Base-by-base conservation (phyloP, 2,329 filamentous ascomycete genomes). In the Pseudocercospora fijiensis region DNA sequence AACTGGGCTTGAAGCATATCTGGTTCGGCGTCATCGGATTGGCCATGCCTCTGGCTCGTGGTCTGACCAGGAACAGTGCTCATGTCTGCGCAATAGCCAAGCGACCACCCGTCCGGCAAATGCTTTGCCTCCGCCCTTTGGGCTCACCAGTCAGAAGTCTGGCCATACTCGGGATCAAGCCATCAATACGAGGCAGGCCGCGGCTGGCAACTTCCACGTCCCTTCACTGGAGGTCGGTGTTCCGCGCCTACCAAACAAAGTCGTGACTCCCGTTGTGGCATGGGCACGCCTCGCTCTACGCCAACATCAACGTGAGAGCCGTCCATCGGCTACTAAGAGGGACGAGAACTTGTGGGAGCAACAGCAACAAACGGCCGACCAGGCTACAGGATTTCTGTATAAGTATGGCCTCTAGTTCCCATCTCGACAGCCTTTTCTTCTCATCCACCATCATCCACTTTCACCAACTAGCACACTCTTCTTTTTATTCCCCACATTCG, bases 401-500 rank as follows among this genome's bases (percentile, higher is more conserved):
- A 52, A 52, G 49, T 52, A 52, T 52, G 49, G 24, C 20, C 13
- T 26, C 24, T 16, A 24, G 7, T 4, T 52, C 20, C 49, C 20
- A 24, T 22, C 24, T 8, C 13, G 16, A 13, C 24, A 11, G 16
- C 20, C 24, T n/a, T 26, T 11, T 26, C 6, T 52, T 26, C 24
- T 52, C 24, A 27, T 52, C 49, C 20, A 52, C 24, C 9, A 26
- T 26, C 47, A 24, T 27, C 24, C n/a, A 47, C 18, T 22, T 51
- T 22, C 47, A 51, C n/a, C n/a, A 22, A 9, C 49, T 16, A 52
- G 20, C 10, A 52, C 20, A 24, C 49, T 26, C 24, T 47, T n/a
- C 16, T 52, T 52, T 52, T 27, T 22, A 45, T 45, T 51, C 24
- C 49, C 49, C 24, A 52, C 49, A 52, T 52, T 52, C 49, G 13